phyloP scores from a whole-genome alignment of 345 rosid genomes.

The Odontarrhena argentea region DNA sequence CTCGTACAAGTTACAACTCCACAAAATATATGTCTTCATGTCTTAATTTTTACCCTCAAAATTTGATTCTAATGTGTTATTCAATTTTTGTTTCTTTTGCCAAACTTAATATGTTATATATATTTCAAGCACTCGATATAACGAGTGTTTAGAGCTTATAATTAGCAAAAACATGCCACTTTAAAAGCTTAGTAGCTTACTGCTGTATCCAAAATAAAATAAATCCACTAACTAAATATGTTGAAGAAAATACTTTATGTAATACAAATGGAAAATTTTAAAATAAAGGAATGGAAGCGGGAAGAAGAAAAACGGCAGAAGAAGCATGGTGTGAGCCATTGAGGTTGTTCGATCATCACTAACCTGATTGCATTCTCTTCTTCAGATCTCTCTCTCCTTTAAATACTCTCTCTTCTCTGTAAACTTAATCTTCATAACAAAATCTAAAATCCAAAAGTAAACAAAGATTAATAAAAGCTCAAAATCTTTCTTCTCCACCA shows the following conservation, averaged over 20 bases:
- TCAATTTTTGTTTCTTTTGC: not conserved
- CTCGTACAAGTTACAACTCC: not conserved
- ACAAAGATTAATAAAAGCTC: not conserved
- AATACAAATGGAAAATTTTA: conserved; percentile 17
- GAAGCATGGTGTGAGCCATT: conserved; percentile 40
- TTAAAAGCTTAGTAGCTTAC: conserved; percentile 4
- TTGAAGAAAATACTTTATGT: not conserved
- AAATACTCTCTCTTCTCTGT: conserved; percentile 38
- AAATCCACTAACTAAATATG: not conserved
- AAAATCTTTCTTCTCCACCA: not conserved
- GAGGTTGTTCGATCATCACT: conserved; percentile 41
- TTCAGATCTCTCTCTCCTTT: conserved; percentile 20
- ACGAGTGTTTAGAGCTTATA: not conserved
- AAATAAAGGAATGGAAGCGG: conserved; percentile 28
- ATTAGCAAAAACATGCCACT: conserved; percentile 25
- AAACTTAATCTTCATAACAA: conserved; percentile 22
- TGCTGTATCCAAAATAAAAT: not conserved
- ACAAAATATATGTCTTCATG: too few species aligned
- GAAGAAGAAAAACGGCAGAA: conserved; percentile 32
- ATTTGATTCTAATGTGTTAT: too few species aligned
- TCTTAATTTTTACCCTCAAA: too few species aligned
- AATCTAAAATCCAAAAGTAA: not conserved
- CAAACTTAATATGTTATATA: not conserved
- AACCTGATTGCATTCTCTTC: conserved; percentile 27
- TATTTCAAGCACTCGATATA: not conserved